Conservation (phyloP, 1,284 basidiomycete species). For the Stygiomarasmius scandens region DNA sequence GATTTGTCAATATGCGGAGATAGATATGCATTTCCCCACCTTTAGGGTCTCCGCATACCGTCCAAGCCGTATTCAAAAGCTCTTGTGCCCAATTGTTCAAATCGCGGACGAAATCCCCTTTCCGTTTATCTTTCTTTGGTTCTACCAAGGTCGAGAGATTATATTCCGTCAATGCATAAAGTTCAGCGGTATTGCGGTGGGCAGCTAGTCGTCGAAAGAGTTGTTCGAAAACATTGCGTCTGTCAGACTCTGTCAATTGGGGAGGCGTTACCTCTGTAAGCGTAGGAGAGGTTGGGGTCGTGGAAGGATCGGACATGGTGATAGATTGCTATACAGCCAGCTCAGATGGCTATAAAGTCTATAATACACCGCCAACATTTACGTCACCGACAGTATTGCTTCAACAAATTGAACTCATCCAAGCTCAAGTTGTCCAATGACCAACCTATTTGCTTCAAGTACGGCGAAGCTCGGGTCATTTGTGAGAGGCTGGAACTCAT, state of each 20-base stretch:
- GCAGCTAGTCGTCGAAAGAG: constrained; percentile 48
- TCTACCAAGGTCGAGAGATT: constrained; percentile 28
- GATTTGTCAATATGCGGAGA: not conserved
- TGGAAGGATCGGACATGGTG: no score
- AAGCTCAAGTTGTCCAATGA: no score
- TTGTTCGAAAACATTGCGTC: constrained; percentile 44
- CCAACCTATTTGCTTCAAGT: no score
- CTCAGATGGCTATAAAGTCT: no score
- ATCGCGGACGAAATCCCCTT: constrained; percentile 36
- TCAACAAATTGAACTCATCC: no score
- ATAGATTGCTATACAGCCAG: no score
- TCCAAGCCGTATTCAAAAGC: constrained; percentile 48
- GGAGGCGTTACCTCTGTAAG: constrained; percentile 44
- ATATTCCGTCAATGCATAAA: constrained; percentile 44
- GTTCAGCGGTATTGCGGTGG: constrained; percentile 46
- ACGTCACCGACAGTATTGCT: no score
- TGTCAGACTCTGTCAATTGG: constrained; percentile 40
- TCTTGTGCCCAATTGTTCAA: constrained; percentile 51
- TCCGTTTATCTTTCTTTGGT: constrained; percentile 21
- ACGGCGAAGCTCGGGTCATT: no score
- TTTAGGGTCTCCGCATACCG: constrained; percentile 49
- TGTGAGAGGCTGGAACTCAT: no score
- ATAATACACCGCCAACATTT: no score
- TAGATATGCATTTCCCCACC: constrained; percentile 28
- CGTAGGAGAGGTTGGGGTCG: not conserved